Percentiles rank a stretch among this genome's conserved stretches.
Evolutionary conservation across 202 grass and related monocot species (phyloP).

Genomic region (Carex sylvatica): DNA sequence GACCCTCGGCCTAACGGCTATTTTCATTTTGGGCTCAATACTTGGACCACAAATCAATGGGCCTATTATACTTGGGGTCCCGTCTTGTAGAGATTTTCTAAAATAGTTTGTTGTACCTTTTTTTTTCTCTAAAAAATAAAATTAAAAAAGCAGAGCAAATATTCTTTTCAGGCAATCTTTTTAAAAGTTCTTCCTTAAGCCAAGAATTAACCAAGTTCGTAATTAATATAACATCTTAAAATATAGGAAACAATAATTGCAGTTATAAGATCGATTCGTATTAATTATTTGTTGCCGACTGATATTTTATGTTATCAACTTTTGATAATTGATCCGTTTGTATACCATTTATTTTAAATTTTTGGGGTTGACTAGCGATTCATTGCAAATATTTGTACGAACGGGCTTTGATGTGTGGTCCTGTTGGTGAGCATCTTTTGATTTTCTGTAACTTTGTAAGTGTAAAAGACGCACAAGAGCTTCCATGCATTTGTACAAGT

Average conservation of each 20-base stretch:
- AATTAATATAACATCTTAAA: neutral
- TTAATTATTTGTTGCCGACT: neutral
- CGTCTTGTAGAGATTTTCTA: neutral
- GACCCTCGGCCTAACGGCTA: slow-evolving; percentile 10
- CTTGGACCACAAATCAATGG: neutral
- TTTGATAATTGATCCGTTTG: no score
- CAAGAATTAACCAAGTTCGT: neutral
- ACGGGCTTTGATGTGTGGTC: no score
- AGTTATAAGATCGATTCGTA: neutral
- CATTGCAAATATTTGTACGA: no score
- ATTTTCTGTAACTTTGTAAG: no score
- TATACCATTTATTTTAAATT: no score
- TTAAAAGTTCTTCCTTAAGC: no score
- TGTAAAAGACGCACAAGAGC: no score
- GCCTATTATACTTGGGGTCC: neutral
- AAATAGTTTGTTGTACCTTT: neutral
- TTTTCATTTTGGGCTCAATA: neutral
- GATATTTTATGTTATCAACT: neutral
- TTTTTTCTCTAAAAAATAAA: neutral
- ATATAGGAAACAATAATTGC: neutral
- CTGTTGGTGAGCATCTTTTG: no score
- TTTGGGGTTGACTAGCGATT: no score
- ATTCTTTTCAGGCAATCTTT: neutral
- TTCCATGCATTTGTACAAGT: no score
- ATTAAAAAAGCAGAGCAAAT: neutral